Evolutionary conservation across 805 yeast genomes (phyloP), one percentile per base, ranked within the genome.

Genomic region (Diddensiella transvaalensis): DNA sequence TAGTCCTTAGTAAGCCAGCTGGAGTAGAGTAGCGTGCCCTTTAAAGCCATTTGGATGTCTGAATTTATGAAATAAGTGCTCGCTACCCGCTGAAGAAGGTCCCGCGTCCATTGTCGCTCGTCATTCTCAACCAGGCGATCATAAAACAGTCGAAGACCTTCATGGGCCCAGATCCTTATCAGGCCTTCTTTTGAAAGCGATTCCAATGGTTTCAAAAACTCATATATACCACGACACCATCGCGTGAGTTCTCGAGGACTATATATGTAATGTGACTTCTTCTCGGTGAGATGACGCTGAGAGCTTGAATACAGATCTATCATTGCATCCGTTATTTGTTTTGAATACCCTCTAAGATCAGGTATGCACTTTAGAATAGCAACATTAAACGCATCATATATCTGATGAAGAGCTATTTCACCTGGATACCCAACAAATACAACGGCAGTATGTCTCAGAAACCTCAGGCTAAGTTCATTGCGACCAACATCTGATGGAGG

Each of bases 171-270:
- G 0, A 89, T 51, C 37, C 88, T 67, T 0, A 85, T 61, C 18
- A 88, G 62, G 0, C 72, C 75, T 3, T 67, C 65, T 19, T 81
- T 58, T 0, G 64, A 50, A 4, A 72, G 53, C 11, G 66, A 60
- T 1, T 69, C 72, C 2, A 65, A 63, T 5, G 65, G 69, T 46
- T 58, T 64, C 26, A 77, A 57, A 0, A 81, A 79, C 30, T 75
- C 77, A 40, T 78, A 73, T 1, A 90, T 64, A n/a, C 96, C 95
- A 49, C 85, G 74, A 1, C 79, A 72, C 95, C 96, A 87, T 49
- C 98, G 70, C 0, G 97, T 88, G 11, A 90, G 72, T 62, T 90
- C 98, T 63, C 98, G 79, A 0, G 98, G 98, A 19, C 95, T 83
- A 60, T 83, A 85, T 0, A 87, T 69, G 58, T 88, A 87, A 60